Evolutionary conservation across 169 alveolate genomes (phyloP).

Genomic region (Plasmodium chabaudi): DNA sequence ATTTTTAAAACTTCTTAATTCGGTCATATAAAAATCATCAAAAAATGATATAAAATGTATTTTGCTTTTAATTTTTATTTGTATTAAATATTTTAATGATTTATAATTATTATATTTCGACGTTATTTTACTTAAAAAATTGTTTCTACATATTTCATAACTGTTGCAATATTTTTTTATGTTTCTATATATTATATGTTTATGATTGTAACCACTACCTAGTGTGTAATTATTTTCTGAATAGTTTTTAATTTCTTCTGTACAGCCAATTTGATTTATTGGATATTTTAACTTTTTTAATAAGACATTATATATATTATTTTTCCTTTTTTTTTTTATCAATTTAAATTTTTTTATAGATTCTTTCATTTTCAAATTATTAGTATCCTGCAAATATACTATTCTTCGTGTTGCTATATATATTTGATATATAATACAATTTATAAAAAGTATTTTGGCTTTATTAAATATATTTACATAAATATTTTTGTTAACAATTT

Average conservation of each 20-base stretch:
- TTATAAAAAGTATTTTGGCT: constrained; percentile 31
- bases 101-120: neutral
- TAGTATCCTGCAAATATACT: neutral
- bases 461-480: constrained; percentile 18
- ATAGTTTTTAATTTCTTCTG: neutral
- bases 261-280: neutral
- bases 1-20: constrained; percentile 16
- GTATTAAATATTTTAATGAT: constrained; percentile 9
- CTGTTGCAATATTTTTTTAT: neutral
- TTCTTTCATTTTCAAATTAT: neutral
- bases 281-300: neutral
- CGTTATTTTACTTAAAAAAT: neutral
- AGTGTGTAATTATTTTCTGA: neutral
- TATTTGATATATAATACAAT: constrained; percentile 24
- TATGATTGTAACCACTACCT: no score
- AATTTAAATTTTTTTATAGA: constrained; percentile 2
- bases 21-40: neutral
- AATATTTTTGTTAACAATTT: constrained; percentile 13
- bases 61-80: constrained; percentile 17
- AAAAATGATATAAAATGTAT: constrained; percentile 9
- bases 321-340: constrained; percentile 18
- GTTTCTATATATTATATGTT: neutral
- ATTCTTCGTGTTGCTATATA: constrained; percentile 30
- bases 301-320: neutral
- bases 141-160: neutral